These are phyloP conservation scores for Microascus cirrosus DNA, from an alignment of 2,329 filamentous ascomycete species.

Conservation along the genomic window DNA sequence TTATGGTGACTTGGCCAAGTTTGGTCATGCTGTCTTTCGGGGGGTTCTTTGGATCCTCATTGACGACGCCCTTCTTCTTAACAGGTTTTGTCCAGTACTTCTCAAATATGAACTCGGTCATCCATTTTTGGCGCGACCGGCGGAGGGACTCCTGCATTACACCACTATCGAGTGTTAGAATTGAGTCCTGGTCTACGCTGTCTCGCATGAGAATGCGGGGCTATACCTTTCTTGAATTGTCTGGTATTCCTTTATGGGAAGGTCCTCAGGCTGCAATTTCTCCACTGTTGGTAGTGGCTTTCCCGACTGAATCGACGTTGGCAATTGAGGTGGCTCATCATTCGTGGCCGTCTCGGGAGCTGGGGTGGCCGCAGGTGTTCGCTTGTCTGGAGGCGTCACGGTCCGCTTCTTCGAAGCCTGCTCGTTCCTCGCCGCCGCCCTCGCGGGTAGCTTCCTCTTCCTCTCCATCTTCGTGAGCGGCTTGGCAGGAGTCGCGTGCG, in stretches of 20 bases:
- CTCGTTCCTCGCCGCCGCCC: slow-evolving; percentile 50
- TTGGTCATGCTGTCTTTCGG: slow-evolving; percentile 62
- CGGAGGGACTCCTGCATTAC: slow-evolving; percentile 63
- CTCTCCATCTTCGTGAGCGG: slow-evolving; percentile 38
- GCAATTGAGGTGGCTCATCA: slow-evolving; percentile 34
- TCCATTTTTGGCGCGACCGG: slow-evolving; percentile 64
- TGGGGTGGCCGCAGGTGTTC: slow-evolving; percentile 33
- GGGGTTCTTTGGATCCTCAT: slow-evolving; percentile 55
- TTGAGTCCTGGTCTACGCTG: neutral
- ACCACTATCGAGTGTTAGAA: slow-evolving; percentile 38
- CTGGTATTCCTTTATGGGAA: slow-evolving; percentile 59
- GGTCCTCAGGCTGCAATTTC: slow-evolving; percentile 51
- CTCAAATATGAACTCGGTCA: slow-evolving; percentile 61
- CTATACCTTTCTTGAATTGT: slow-evolving; percentile 58
- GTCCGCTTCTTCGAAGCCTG: slow-evolving; percentile 49
- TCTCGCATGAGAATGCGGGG: neutral
- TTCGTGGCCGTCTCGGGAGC: slow-evolving; percentile 22
- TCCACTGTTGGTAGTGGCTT: slow-evolving; percentile 63
- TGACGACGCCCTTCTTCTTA: slow-evolving; percentile 54
- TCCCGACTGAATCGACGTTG: slow-evolving; percentile 50
- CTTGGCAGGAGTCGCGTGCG: neutral
- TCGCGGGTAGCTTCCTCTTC: slow-evolving; percentile 54
- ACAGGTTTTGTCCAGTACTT: slow-evolving; percentile 67
- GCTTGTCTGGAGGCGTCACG: slow-evolving; percentile 37
- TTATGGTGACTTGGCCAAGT: slow-evolving; percentile 62